Conservation (phyloP, 106 monocot genomes). For the Dendrobium officinale region DNA sequence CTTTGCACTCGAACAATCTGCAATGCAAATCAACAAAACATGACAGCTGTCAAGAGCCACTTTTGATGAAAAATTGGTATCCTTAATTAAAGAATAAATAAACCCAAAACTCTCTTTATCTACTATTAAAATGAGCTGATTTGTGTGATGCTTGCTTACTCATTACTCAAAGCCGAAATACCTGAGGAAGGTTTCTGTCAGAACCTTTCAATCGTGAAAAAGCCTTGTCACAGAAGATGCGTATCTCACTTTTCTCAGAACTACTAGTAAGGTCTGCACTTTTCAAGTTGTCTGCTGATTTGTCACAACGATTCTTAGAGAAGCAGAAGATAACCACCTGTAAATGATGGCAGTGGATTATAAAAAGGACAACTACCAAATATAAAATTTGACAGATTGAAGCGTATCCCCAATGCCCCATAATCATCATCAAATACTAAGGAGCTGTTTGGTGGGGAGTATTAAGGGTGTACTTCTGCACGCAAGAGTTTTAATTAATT, state of each 20-base stretch:
- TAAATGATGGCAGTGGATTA: neutral
- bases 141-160: neutral
- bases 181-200: conserved; percentile 95
- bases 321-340: conserved; percentile 98
- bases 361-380: neutral
- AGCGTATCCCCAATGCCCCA: neutral
- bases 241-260: conserved; percentile 90
- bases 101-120: neutral
- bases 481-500: no score
- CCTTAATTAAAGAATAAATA: neutral
- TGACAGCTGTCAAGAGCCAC: neutral
- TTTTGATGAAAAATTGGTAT: neutral
- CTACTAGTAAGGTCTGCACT: conserved; percentile 75
- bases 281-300: conserved; percentile 63
- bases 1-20: conserved; percentile 84
- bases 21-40: conserved; percentile 5
- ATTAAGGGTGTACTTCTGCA: no score
- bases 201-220: conserved; percentile 95
- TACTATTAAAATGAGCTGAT: neutral
- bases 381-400: neutral
- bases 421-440: neutral
- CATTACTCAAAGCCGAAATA: conserved; percentile 9
- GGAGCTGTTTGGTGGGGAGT: no score
- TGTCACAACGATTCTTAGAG: conserved; percentile 91
- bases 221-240: conserved; percentile 86